Percentiles rank a stretch among this genome's conserved stretches.
Evolutionary conservation across 192 early-diverging fungal genomes (phyloP).

Genomic region (Linnemannia exigua): DNA sequence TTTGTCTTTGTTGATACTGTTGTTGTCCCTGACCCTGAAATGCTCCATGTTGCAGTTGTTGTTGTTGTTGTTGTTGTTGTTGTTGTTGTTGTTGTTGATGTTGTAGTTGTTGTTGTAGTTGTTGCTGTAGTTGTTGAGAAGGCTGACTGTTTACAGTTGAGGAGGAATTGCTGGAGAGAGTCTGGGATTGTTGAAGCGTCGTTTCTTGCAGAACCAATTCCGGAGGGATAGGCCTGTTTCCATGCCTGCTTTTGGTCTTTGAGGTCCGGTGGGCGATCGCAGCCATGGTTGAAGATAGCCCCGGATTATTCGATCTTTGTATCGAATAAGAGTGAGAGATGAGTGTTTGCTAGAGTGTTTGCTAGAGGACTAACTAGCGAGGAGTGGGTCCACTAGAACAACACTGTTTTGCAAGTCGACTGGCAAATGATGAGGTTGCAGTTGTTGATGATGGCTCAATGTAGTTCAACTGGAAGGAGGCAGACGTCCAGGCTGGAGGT

Average conservation of each 20-base stretch:
- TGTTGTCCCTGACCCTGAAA: conserved; percentile 26
- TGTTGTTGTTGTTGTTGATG: too few relatives aligned
- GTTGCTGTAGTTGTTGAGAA: conserved; percentile 5
- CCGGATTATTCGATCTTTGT: neutral
- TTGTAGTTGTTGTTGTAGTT: conserved; percentile 21
- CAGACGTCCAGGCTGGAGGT: too few relatives aligned
- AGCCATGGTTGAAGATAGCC: conserved; percentile 11
- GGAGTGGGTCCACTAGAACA: too few relatives aligned
- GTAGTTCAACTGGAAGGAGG: too few relatives aligned
- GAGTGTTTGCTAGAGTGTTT: neutral
- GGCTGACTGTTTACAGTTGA: conserved; percentile 35
- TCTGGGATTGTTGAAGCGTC: conserved; percentile 21
- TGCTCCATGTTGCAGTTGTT: conserved; percentile 20
- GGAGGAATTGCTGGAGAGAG: conserved; percentile 36
- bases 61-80: conserved; percentile 11
- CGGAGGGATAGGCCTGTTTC: conserved; percentile 26
- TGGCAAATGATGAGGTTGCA: too few relatives aligned
- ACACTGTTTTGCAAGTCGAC: too few relatives aligned
- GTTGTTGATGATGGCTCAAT: too few relatives aligned
- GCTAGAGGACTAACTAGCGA: too few relatives aligned
- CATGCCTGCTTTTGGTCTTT: conserved; percentile 21
- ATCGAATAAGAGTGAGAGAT: too few relatives aligned
- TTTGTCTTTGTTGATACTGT: conserved; percentile 23
- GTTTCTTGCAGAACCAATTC: conserved; percentile 26
- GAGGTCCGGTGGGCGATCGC: conserved; percentile 24